phyloP scores from a whole-genome alignment of 1,284 basidiomycete species.

The Coniophora puteana region DNA sequence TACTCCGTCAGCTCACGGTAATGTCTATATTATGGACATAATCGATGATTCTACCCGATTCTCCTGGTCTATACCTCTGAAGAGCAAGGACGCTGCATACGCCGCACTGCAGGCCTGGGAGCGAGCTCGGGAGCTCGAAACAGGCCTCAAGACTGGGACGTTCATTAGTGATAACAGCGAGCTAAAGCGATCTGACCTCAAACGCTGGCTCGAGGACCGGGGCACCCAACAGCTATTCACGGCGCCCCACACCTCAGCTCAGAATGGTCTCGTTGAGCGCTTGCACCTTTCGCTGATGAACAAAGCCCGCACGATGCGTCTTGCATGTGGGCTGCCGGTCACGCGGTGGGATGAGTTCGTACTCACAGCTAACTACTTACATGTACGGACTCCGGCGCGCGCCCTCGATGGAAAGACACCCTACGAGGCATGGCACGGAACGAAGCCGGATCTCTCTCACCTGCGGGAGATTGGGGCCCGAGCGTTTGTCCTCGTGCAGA shows the following conservation, averaged over 20 bases:
- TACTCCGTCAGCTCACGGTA: background rate
- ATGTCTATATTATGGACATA: background rate
- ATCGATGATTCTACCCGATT: background rate
- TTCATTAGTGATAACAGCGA: background rate
- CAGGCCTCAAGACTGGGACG: background rate
- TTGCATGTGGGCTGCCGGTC: background rate
- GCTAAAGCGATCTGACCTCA: background rate
- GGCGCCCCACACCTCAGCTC: background rate
- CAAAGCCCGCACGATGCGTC: background rate
- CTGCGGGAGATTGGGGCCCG: conserved; percentile 25
- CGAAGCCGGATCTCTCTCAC: conserved; percentile 17
- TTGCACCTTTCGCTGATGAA: background rate
- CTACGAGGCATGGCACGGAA: conserved; percentile 13
- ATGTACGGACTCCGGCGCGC: background rate
- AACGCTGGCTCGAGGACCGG: background rate
- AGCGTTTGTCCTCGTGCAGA: conserved; percentile 19
- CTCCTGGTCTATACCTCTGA: background rate
- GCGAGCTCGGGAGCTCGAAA: background rate
- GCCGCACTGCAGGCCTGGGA: background rate
- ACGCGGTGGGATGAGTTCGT: background rate
- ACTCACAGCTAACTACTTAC: background rate
- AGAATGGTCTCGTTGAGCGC: background rate
- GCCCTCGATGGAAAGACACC: conserved; percentile 17
- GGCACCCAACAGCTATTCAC: background rate
- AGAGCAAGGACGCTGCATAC: background rate